These are phyloP conservation scores for Clavispora vitiphila DNA, from an alignment of 805 yeast species.

Conservation along the genomic window DNA sequence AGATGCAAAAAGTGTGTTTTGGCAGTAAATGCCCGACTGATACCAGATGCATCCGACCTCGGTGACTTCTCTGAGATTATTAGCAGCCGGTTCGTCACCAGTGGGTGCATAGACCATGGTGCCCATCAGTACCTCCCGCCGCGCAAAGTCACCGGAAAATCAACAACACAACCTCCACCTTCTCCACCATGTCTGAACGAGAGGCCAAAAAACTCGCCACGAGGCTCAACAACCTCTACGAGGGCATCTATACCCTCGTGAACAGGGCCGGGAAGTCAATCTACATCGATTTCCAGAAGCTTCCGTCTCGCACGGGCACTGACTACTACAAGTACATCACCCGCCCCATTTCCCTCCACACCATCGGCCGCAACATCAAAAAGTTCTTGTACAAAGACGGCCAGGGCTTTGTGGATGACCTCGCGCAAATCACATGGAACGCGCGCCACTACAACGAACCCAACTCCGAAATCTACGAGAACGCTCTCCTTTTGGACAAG, in stretches of 20 bases:
- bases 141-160: not conserved
- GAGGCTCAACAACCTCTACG: slow-evolving; percentile 29
- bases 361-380: slow-evolving; percentile 58
- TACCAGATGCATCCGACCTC: too few relatives aligned
- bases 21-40: too few relatives aligned
- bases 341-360: slow-evolving; percentile 77
- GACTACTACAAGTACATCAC: slow-evolving; percentile 78
- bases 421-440: slow-evolving; percentile 86
- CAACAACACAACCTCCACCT: not conserved
- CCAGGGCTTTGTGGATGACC: slow-evolving; percentile 67
- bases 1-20: too few relatives aligned
- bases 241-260: slow-evolving; percentile 34
- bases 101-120: too few relatives aligned
- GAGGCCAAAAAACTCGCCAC: slow-evolving; percentile 34
- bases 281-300: slow-evolving; percentile 56
- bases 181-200: slow-evolving; percentile 29
- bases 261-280: slow-evolving; percentile 43
- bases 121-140: not conserved
- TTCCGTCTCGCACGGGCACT: slow-evolving; percentile 67
- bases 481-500: slow-evolving; percentile 58
- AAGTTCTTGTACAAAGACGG: slow-evolving; percentile 51
- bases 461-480: slow-evolving; percentile 59
- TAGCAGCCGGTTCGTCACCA: too few relatives aligned
- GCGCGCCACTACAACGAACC: slow-evolving; percentile 80
- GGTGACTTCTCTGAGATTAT: too few relatives aligned